Conservation (phyloP, 2,329 filamentous ascomycete genomes). For the Hypoxylon sp. region DNA sequence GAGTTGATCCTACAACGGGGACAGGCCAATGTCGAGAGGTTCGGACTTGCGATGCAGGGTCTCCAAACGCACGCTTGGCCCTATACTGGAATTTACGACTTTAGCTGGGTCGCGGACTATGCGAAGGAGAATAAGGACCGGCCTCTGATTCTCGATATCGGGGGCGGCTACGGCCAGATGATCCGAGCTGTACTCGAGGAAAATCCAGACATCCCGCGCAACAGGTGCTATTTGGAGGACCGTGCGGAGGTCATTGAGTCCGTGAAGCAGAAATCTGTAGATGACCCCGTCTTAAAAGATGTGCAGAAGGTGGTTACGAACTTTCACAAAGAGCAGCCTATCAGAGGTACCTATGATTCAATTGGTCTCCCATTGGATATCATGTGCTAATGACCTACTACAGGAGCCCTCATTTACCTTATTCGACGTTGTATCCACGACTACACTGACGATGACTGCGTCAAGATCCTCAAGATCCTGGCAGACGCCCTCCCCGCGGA, state of each 20-base stretch:
- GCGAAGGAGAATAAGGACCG: background rate
- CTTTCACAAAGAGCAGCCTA: slow-evolving; percentile 7
- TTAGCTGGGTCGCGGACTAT: slow-evolving; percentile 5
- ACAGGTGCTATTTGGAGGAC: slow-evolving; percentile 5
- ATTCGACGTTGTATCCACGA: slow-evolving; percentile 11
- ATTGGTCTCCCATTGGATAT: background rate
- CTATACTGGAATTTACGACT: slow-evolving; percentile 7
- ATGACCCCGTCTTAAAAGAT: slow-evolving; percentile 1
- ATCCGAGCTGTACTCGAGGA: background rate
- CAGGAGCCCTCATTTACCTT: slow-evolving; percentile 3
- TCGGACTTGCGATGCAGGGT: slow-evolving; percentile 8
- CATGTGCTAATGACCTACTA: background rate
- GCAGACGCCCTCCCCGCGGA: background rate
- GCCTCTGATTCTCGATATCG: slow-evolving; percentile 11
- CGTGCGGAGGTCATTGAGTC: background rate
- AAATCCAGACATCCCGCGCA: background rate
- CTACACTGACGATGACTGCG: slow-evolving; percentile 12
- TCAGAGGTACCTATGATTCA: background rate
- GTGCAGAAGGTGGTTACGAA: slow-evolving; percentile 1
- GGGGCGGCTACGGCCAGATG: slow-evolving; percentile 2
- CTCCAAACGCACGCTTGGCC: background rate
- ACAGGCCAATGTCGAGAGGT: background rate
- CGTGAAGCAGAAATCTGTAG: background rate
- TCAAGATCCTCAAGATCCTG: slow-evolving; percentile 12
- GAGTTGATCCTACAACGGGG: slow-evolving; percentile 2